Evolutionary conservation across 2,329 filamentous ascomycete genomes (phyloP).

Genomic region (Diaporthe capsici): DNA sequence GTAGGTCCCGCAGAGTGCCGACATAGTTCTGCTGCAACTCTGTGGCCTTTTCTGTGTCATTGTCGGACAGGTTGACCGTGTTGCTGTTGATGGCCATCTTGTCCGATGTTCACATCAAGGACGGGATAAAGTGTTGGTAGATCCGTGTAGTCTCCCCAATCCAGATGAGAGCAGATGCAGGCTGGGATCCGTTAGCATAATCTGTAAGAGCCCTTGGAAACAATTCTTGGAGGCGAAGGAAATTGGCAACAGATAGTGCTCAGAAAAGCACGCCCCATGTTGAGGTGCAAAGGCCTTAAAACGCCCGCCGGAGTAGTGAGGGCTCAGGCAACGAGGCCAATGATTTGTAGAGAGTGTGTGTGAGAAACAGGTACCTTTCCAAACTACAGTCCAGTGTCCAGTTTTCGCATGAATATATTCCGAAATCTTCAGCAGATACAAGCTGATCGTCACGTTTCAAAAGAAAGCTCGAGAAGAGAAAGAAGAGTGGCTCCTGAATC

Average conservation of each 20-base stretch:
- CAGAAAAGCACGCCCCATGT: background rate
- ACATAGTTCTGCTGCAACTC: conserved; percentile 36
- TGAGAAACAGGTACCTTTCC: background rate
- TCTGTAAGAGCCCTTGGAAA: too few species aligned
- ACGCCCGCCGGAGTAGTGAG: too few species aligned
- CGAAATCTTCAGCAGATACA: background rate
- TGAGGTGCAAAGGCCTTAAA: too few species aligned
- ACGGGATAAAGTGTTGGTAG: too few species aligned
- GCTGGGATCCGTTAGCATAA: conserved; percentile 19
- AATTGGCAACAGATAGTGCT: background rate
- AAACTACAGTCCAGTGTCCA: too few species aligned
- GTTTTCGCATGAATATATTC: too few species aligned
- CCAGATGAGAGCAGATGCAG: background rate
- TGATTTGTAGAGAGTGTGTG: background rate
- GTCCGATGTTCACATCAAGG: background rate
- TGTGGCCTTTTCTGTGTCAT: conserved; percentile 40
- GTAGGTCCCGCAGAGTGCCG: conserved; percentile 45
- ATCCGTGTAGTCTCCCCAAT: background rate
- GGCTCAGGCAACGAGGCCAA: background rate
- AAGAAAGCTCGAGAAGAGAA: background rate
- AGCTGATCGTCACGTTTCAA: too few species aligned
- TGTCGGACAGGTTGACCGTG: conserved; percentile 34
- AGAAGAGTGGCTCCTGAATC: background rate
- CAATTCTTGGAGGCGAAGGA: too few species aligned
- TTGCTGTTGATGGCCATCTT: conserved; percentile 20